phyloP scores from a whole-genome alignment of 805 yeast genomes.

The Yamadazyma philogaea region DNA sequence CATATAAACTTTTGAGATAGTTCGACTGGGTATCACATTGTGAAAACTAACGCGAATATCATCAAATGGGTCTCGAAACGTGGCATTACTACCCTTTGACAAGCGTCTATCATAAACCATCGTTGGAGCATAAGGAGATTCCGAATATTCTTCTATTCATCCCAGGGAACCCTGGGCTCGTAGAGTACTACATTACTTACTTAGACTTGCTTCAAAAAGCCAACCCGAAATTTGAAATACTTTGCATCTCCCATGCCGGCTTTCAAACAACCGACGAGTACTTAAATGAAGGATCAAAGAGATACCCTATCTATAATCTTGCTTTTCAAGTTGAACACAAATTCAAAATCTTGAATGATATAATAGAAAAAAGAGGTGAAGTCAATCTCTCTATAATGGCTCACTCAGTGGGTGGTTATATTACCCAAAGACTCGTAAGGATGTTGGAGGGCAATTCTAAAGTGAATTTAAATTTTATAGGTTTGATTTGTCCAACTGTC shows the following conservation, averaged over 20 bases:
- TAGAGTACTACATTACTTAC: constrained; percentile 60
- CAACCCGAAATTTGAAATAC: constrained; percentile 47
- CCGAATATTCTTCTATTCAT: constrained; percentile 48
- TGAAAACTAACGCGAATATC: background rate
- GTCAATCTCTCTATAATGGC: constrained; percentile 51
- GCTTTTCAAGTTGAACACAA: constrained; percentile 61
- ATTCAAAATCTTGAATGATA: constrained; percentile 43
- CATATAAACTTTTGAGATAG: too few species aligned
- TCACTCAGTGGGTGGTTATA: constrained; percentile 71
- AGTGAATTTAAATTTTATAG: constrained; percentile 36
- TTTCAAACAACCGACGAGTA: constrained; percentile 32
- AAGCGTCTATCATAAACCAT: constrained; percentile 23
- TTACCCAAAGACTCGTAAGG: constrained; percentile 50
- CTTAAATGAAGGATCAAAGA: constrained; percentile 15
- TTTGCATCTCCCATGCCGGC: constrained; percentile 68
- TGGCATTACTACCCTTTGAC: constrained; percentile 24
- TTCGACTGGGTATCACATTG: too few species aligned
- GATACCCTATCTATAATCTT: constrained; percentile 34
- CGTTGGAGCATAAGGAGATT: constrained; percentile 19
- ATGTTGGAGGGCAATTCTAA: constrained; percentile 22
- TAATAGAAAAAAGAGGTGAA: constrained; percentile 17
- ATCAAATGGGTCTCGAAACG: constrained; percentile 13
- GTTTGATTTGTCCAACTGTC: constrained; percentile 70
- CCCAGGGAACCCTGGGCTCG: constrained; percentile 79
- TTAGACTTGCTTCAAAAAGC: constrained; percentile 40